Base-by-base conservation (phyloP, 495 filamentous ascomycete genomes). In the Podospora australis region DNA sequence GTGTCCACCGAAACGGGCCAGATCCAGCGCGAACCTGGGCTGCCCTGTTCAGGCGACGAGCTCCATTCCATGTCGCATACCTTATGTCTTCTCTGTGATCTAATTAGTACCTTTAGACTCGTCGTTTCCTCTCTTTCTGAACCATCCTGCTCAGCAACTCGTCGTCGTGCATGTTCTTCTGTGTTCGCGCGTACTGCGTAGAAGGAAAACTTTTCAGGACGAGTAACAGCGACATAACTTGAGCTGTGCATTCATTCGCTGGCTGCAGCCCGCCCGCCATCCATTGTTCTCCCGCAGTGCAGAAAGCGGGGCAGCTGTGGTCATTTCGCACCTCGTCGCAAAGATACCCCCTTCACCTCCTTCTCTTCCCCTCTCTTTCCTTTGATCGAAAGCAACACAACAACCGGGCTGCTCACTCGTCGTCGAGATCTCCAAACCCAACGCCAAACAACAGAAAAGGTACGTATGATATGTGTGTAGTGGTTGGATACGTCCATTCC, bases 231-330 rank as follows among this genome's bases (percentile, higher is more conserved):
- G 40, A 26, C 17, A 20, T 23, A 21, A 23, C 21, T 40, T 16
- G 32, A 36, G 7, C 40, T 43, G 40, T 43, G 20, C 40, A 28
- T 43, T 43, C 40, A 43, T 43, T 43, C 23, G 40, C 22, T 41
- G 14, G 39, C n/a, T 36, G 34, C 40, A 23, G 40, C 23, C 20
- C 16, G 20, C 23, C 44, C 34, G 44, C 44, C 22, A 8, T 11
- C 25, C 42, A 20, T 20, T 22, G 19, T 46, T 10, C 29, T 29
- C 20, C 43, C 43, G 29, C 26, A 46, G 29, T 28, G 39, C 32
- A 38, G 43, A 44, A 49, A 54, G 52, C 52, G 52, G 51, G 52
- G 52, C 52, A 54, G 13, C 20, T 44, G 45, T 35, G 24, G n/a
- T n/a, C n/a, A n/a, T 41, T 26, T 24, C 40, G 38, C 35, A 24